A percentile compares a stretch with the other conserved stretches of the same genome.
Conservation (phyloP, 306 rosid genomes). For the Chamaecrista fasciculata region DNA sequence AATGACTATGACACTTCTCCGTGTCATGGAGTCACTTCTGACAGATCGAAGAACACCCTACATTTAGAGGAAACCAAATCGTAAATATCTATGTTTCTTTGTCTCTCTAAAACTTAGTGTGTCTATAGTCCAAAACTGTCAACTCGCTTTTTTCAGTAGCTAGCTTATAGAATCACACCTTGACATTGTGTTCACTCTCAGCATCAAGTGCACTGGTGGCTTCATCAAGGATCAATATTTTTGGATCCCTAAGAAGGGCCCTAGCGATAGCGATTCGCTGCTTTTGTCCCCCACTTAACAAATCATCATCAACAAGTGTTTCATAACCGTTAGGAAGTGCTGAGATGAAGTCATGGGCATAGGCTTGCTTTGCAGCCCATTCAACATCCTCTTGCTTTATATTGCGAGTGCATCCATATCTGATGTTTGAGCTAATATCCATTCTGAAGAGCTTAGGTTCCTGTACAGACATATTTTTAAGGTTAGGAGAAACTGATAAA, state of each 20-base stretch:
- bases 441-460: slow-evolving; percentile 87
- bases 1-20: slow-evolving; percentile 80
- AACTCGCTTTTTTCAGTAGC: neutral
- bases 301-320: slow-evolving; percentile 87
- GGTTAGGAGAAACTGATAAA: slow-evolving; percentile 23
- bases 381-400: slow-evolving; percentile 68
- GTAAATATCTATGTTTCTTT: slow-evolving; percentile 24
- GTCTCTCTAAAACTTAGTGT: neutral
- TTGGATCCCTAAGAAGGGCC: slow-evolving; percentile 92
- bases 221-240: slow-evolving; percentile 91
- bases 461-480: slow-evolving; percentile 36
- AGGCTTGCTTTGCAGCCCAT: slow-evolving; percentile 97
- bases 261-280: slow-evolving; percentile 96
- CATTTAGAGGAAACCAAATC: slow-evolving; percentile 28
- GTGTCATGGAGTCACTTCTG: slow-evolving; percentile 58
- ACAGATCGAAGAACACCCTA: slow-evolving; percentile 86
- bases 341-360: slow-evolving; percentile 80
- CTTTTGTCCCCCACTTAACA: slow-evolving; percentile 97
- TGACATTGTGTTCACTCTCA: slow-evolving; percentile 89
- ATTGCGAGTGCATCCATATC: slow-evolving; percentile 77
- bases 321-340: slow-evolving; percentile 81
- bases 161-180: slow-evolving; percentile 47
- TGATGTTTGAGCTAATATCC: slow-evolving; percentile 85
- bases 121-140: neutral
- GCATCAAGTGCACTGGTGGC: slow-evolving; percentile 98